Conservation (phyloP, 139 green algal genomes). For the Volvox reticuliferus region DNA sequence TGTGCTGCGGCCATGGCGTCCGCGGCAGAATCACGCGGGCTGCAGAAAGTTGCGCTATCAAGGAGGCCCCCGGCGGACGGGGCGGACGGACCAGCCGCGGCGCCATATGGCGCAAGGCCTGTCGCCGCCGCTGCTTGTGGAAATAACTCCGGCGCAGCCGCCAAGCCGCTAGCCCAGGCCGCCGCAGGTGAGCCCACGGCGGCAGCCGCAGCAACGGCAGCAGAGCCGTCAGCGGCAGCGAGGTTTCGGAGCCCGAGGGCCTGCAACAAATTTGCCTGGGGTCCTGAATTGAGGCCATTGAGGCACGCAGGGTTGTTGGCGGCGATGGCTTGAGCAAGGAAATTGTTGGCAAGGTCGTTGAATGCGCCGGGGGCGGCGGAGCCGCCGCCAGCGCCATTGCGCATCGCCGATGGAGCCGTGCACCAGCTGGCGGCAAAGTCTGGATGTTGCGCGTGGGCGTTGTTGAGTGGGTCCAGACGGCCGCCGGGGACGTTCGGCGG, state of each 20-base stretch:
- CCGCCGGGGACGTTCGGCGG: no score
- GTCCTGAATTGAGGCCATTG: neutral
- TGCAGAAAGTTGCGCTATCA: neutral
- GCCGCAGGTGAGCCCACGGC: no score
- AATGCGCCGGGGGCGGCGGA: neutral
- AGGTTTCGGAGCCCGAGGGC: neutral
- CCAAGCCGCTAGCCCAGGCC: neutral
- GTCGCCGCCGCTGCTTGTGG: no score
- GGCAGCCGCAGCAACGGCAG: neutral
- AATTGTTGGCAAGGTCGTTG: neutral
- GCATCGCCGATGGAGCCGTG: no score
- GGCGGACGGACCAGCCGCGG: neutral
- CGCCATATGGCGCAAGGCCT: neutral
- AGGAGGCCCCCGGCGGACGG: no score
- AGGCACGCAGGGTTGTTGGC: neutral
- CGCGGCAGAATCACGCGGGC: neutral
- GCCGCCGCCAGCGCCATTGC: neutral
- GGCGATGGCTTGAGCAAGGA: neutral
- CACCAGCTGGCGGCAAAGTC: no score
- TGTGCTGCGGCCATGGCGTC: neutral
- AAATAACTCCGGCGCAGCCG: neutral
- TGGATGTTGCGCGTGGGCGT: no score
- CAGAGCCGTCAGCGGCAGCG: neutral
- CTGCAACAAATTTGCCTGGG: neutral
- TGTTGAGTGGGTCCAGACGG: no score